These are phyloP conservation scores for Colletotrichum endophyticum DNA, from an alignment of 2,329 filamentous ascomycete species.

Conservation along the genomic window DNA sequence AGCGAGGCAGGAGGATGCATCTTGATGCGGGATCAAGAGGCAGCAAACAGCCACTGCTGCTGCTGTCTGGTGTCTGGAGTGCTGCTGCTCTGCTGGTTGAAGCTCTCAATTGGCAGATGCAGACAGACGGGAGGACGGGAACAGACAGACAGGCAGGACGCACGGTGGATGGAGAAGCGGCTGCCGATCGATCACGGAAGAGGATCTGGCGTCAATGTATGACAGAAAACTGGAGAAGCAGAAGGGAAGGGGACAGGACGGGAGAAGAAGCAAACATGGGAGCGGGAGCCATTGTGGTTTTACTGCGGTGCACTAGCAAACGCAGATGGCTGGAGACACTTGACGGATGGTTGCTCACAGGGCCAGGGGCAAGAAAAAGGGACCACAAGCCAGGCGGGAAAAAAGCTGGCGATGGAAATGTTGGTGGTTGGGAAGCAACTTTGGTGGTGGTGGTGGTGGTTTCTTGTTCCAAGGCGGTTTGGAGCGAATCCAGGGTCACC, in stretches of 20 bases:
- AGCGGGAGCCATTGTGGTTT: conserved; percentile 20
- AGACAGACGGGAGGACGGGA: background rate
- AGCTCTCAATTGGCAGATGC: background rate
- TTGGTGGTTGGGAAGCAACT: conserved; percentile 23
- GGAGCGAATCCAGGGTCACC: background rate
- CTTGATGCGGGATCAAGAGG: conserved; percentile 19
- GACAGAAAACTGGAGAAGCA: conserved; percentile 14
- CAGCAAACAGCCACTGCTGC: background rate
- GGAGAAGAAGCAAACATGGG: background rate
- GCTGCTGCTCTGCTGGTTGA: background rate
- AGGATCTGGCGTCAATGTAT: background rate
- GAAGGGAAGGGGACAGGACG: background rate
- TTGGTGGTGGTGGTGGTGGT: background rate
- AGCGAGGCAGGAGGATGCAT: conserved; percentile 32
- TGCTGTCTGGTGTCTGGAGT: background rate
- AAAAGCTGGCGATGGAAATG: conserved; percentile 16
- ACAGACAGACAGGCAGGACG: background rate
- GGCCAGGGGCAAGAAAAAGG: background rate
- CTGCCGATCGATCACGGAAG: background rate
- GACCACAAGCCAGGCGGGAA: background rate
- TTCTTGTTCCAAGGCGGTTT: background rate
- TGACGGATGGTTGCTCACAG: background rate
- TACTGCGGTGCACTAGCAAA: conserved; percentile 17
- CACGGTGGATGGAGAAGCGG: background rate
- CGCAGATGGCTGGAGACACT: conserved; percentile 19